phyloP scores from a whole-genome alignment of 164 flowering plant genomes.

The Akebia trifoliata region DNA sequence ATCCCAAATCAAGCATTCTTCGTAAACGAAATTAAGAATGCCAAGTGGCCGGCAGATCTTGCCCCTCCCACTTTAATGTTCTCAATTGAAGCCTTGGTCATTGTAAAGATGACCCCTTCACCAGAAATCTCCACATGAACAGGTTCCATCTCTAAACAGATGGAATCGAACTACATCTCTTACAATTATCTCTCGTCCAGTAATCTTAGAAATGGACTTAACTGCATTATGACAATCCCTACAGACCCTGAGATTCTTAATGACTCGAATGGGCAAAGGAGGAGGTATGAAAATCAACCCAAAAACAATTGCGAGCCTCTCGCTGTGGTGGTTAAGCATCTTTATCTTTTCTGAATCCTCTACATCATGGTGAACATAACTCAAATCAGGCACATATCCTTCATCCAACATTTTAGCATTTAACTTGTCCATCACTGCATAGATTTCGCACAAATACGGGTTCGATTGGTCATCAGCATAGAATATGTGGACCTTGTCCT shows the following conservation, averaged over 20 bases:
- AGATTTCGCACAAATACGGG: conserved; percentile 54
- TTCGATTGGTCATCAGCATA: conserved; percentile 73
- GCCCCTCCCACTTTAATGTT: neutral
- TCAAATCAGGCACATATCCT: conserved; percentile 25
- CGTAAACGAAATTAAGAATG: too few species aligned
- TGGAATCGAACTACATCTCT: conserved; percentile 54
- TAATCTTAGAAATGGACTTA: conserved; percentile 34
- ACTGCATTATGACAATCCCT: conserved; percentile 86
- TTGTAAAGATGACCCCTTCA: conserved; percentile 16
- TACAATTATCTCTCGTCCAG: conserved; percentile 18
- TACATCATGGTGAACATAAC: conserved; percentile 23
- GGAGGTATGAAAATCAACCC: conserved; percentile 25
- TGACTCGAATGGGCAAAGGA: conserved; percentile 18
- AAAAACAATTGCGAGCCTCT: conserved; percentile 29
- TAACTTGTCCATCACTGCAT: conserved; percentile 33
- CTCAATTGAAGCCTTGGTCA: neutral
- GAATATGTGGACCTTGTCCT: conserved; percentile 59
- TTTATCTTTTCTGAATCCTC: conserved; percentile 21
- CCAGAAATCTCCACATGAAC: conserved; percentile 97
- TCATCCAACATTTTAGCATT: conserved; percentile 14
- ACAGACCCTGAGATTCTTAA: conserved; percentile 29
- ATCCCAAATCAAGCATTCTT: too few species aligned
- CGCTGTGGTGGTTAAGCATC: conserved; percentile 28
- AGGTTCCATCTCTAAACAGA: conserved; percentile 67
- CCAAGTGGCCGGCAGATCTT: too few species aligned